Evolutionary conservation across 306 rosid genomes (phyloP), one percentile per base, ranked within the genome.

Genomic region (Vicia faba): DNA sequence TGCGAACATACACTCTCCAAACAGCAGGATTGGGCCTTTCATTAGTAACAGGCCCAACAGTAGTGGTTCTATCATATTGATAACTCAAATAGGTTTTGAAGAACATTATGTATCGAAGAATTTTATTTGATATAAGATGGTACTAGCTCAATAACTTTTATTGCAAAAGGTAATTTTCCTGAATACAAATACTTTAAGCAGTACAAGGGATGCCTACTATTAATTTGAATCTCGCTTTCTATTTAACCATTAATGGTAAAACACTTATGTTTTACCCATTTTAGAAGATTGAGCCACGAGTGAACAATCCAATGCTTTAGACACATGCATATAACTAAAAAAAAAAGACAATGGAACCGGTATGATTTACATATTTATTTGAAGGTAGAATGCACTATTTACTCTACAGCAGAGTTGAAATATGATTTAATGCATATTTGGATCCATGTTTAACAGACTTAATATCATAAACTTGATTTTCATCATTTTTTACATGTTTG

Each of bases 81-180:
- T 16, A 48, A 16, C 20, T 44, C 35, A 28, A 26, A 33, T 1
- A 23, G 31, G 53, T 53, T 74, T 57, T 13, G 23, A 44, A 7
- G 23, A 74, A 56, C 46, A 29, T 44, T 14, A 25, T 31, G 36
- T 18, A 11, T 15, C 31, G 8, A 58, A 45, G 33, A 58, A 57
- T 29, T 23, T 33, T 40, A 28, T 55, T 61, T 50, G 33, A 7
- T 5, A 68, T 44, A 12, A 39, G 56, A 15, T 41, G 45, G 45
- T 44, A 28, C 15, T 45, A 29, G 46, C 50, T 36, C 11, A 51
- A 72, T 25, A 45, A 57, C 49, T 28, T 48, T 63, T 11, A 11
- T 41, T 62, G 35, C 28, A 48, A 15, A 70, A 64, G 15, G 61
- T 6, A 18, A 13, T 63, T 66, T 39, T 51, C 45, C 45, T 66